Percentiles rank a stretch among this genome's conserved stretches.
These are phyloP conservation scores for Dactylonectria estremocensis DNA, from an alignment of 2,329 filamentous ascomycete species.

Conservation along the genomic window DNA sequence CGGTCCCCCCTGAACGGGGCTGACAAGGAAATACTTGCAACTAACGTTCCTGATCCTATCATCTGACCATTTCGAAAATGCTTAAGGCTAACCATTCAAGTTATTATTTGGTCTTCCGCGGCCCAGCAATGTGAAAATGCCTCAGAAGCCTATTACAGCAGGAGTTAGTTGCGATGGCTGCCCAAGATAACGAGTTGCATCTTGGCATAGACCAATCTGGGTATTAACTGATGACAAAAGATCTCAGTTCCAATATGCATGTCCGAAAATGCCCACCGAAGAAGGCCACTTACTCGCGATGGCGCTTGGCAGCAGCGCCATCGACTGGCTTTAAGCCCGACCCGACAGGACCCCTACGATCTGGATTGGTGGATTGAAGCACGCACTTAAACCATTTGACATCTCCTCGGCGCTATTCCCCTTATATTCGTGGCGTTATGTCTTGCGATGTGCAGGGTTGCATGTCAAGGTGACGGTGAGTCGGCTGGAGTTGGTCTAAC, in stretches of 20 bases:
- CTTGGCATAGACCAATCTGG: not conserved
- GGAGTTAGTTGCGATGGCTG: not conserved
- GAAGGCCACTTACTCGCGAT: not conserved
- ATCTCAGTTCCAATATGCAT: not conserved
- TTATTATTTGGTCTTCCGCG: not conserved
- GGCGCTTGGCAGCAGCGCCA: not conserved
- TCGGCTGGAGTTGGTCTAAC: constrained; percentile 6
- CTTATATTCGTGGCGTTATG: not conserved
- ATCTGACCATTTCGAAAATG: not conserved
- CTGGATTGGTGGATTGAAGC: not conserved
- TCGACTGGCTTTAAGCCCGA: not conserved
- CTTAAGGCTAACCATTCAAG: not conserved
- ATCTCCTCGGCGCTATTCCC: not conserved
- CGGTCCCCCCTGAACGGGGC: too few species aligned
- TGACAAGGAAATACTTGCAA: too few species aligned
- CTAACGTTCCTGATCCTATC: not conserved
- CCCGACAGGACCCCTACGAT: not conserved
- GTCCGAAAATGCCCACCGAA: not conserved
- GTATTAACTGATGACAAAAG: not conserved
- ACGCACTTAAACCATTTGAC: not conserved
- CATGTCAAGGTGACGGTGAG: not conserved
- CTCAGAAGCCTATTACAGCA: not conserved
- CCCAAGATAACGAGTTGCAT: not conserved
- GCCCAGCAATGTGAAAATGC: not conserved
- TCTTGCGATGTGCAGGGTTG: not conserved